phyloP scores from a whole-genome alignment of 169 alveolate genomes.

The Plasmodium ovale region DNA sequence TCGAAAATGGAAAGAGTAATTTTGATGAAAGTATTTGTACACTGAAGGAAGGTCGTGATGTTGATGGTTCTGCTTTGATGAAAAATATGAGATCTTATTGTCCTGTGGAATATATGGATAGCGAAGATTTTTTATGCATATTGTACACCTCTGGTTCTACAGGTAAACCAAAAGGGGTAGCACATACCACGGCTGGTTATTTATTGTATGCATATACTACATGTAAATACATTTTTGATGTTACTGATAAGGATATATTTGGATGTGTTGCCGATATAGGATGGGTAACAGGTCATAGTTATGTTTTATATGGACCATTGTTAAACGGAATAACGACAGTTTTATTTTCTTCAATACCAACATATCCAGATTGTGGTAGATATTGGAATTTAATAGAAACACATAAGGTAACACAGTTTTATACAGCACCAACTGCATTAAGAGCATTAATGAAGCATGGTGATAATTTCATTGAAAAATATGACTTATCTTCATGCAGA shows the following conservation, averaged over 20 bases:
- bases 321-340: constrained; percentile 94
- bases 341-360: constrained; percentile 96
- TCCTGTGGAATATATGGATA: constrained; percentile 94
- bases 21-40: constrained; percentile 78
- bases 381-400: constrained; percentile 89
- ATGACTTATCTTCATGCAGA: constrained; percentile 84
- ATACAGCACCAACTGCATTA: constrained; percentile 98
- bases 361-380: constrained; percentile 95
- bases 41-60: constrained; percentile 85
- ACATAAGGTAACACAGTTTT: constrained; percentile 93
- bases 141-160: constrained; percentile 98
- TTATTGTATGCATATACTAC: constrained; percentile 92
- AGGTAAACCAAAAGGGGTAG: constrained; percentile 97
- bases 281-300: constrained; percentile 98
- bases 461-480: constrained; percentile 81
- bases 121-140: constrained; percentile 95
- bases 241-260: constrained; percentile 90
- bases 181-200: constrained; percentile 95
- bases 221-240: constrained; percentile 91
- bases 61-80: constrained; percentile 88
- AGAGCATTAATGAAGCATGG: constrained; percentile 91
- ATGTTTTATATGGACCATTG: constrained; percentile 96
- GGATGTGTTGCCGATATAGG: constrained; percentile 98
- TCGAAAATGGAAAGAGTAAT: not conserved
- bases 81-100: constrained; percentile 92